These are phyloP conservation scores for Kernera saxatilis DNA, from an alignment of 345 rosid genomes.

Conservation along the genomic window DNA sequence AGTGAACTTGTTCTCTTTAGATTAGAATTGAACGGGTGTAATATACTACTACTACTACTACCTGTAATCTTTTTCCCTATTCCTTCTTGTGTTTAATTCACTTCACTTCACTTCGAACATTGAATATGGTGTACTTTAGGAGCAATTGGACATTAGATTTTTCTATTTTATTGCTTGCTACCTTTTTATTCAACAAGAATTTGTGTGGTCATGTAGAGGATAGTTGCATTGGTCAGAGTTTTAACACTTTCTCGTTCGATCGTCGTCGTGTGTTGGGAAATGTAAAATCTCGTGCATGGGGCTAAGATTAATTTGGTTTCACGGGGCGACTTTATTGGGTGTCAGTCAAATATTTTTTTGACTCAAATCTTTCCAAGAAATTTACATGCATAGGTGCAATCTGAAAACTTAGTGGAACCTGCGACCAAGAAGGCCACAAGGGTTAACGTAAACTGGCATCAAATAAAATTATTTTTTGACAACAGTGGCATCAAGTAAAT, in stretches of 20 bases:
- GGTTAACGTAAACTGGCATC: too few species aligned
- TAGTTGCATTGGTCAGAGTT: not conserved
- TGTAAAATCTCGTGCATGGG: too few species aligned
- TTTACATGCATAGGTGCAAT: not conserved
- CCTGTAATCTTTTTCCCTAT: conserved; percentile 6
- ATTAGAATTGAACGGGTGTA: conserved; percentile 26
- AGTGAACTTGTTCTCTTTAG: conserved; percentile 24
- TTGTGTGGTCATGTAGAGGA: not conserved
- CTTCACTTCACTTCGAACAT: conserved; percentile 4
- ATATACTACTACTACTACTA: conserved; percentile 17
- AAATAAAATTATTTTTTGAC: too few species aligned
- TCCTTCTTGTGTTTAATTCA: not conserved
- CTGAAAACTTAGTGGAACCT: not conserved
- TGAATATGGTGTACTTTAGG: not conserved
- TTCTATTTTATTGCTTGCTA: too few species aligned
- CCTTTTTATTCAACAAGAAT: too few species aligned
- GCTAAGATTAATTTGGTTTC: too few species aligned
- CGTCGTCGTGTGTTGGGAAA: not conserved
- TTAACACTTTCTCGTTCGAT: too few species aligned
- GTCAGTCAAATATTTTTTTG: too few species aligned
- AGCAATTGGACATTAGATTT: too few species aligned
- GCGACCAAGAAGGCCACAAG: too few species aligned
- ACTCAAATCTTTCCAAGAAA: not conserved
- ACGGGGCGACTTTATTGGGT: not conserved
- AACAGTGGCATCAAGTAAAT: too few species aligned